These are phyloP conservation scores for Diacronema lutheri DNA, from an alignment of 78 protist species.

Conservation along the genomic window DNA sequence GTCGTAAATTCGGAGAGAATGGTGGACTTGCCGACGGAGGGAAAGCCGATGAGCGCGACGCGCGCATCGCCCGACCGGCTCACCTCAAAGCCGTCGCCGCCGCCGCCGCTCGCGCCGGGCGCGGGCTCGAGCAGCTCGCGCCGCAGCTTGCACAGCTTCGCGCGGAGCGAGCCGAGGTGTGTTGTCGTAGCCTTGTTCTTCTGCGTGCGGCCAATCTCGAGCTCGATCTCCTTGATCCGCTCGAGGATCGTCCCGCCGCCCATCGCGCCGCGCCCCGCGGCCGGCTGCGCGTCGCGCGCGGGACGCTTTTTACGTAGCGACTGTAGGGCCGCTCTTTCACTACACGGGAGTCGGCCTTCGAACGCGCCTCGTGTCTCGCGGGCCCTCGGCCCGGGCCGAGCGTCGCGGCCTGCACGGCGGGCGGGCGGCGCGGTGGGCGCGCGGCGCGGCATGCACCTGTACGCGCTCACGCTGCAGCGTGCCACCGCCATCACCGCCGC, in stretches of 20 bases:
- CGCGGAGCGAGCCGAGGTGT: slow-evolving; percentile 59
- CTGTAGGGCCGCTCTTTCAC: too few species aligned
- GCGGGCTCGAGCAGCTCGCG: slow-evolving; percentile 52
- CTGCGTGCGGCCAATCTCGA: slow-evolving; percentile 76
- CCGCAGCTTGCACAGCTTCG: slow-evolving; percentile 54
- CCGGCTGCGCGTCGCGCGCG: too few species aligned
- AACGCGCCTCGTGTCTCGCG: too few species aligned
- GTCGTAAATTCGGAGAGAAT: slow-evolving; percentile 62
- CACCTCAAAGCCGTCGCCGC: slow-evolving; percentile 78
- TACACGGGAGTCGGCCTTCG: too few species aligned
- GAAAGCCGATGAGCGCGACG: slow-evolving; percentile 83
- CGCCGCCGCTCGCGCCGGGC: neutral
- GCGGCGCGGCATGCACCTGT: slow-evolving; percentile 54
- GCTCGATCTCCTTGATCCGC: slow-evolving; percentile 50
- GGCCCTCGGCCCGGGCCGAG: too few species aligned
- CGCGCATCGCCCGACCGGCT: slow-evolving; percentile 76
- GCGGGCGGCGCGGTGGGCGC: too few species aligned
- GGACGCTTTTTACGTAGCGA: too few species aligned
- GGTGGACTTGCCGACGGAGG: slow-evolving; percentile 80
- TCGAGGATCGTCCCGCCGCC: slow-evolving; percentile 24
- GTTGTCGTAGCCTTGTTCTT: slow-evolving; percentile 72
- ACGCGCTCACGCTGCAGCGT: slow-evolving; percentile 77
- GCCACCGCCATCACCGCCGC: slow-evolving; percentile 72
- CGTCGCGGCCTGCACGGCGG: too few species aligned
- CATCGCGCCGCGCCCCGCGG: too few species aligned